Percentiles rank a stretch among this genome's conserved stretches.
Conservation (phyloP, 805 yeast species). For the Millerago galiae region DNA sequence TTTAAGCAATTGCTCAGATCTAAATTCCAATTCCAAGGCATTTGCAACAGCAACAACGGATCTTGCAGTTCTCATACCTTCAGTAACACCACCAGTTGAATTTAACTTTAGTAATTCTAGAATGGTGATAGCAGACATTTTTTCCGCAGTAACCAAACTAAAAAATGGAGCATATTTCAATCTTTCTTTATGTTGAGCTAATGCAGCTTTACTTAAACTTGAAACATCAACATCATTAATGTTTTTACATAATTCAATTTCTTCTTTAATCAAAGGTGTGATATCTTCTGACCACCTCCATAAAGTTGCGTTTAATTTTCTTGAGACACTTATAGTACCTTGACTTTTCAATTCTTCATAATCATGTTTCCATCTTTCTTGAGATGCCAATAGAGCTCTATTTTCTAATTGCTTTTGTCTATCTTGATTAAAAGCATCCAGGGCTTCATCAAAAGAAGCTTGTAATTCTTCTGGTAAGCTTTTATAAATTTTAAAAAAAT, state of each 20-base stretch:
- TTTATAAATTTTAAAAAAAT: constrained; percentile 64
- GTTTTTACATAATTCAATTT: constrained; percentile 48
- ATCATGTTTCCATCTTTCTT: constrained; percentile 82
- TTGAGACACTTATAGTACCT: constrained; percentile 47
- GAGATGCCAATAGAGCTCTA: constrained; percentile 78
- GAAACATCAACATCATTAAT: constrained; percentile 26
- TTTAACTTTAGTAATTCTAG: constrained; percentile 71
- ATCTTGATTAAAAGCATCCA: constrained; percentile 65
- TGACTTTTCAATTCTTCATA: constrained; percentile 58
- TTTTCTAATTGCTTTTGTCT: constrained; percentile 75
- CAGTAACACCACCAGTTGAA: constrained; percentile 67
- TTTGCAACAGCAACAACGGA: constrained; percentile 78
- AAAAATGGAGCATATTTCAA: constrained; percentile 72
- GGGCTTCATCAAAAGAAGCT: constrained; percentile 52
- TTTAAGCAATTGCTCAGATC: constrained; percentile 57
- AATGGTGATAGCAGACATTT: constrained; percentile 77
- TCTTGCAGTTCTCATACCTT: constrained; percentile 79
- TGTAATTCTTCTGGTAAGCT: constrained; percentile 42
- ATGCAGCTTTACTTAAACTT: constrained; percentile 15
- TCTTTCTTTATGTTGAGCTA: constrained; percentile 33
- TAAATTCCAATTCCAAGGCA: constrained; percentile 79
- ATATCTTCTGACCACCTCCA: constrained; percentile 81
- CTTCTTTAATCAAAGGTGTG: constrained; percentile 65
- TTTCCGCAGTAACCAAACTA: constrained; percentile 65
- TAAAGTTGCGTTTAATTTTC: constrained; percentile 62